These are phyloP conservation scores for Aurinia saxatilis DNA, from an alignment of 345 rosid species.

Conservation along the genomic window DNA sequence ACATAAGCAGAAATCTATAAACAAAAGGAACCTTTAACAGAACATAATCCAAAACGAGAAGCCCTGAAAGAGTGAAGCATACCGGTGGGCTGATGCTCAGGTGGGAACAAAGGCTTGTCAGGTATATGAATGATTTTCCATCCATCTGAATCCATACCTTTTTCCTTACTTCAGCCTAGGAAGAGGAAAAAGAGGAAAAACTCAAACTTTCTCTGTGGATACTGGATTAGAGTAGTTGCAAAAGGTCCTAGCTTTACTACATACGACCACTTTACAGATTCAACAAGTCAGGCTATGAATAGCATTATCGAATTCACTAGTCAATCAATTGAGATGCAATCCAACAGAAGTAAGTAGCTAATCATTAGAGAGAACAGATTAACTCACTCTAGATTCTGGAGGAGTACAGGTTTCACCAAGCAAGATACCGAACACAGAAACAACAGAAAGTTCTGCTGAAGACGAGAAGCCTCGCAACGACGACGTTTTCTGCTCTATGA, in stretches of 20 bases:
- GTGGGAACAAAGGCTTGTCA: constrained; percentile 41
- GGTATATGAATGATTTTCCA: constrained; percentile 53
- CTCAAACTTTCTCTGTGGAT: background rate
- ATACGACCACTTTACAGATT: background rate
- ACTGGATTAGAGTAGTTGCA: background rate
- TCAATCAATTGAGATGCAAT: background rate
- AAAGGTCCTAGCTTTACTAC: background rate
- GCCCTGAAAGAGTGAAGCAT: background rate
- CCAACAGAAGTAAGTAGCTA: background rate
- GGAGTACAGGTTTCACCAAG: background rate
- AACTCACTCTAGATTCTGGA: background rate
- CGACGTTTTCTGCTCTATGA: background rate
- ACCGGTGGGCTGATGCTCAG: constrained; percentile 61
- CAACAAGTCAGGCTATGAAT: background rate
- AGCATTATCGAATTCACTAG: background rate
- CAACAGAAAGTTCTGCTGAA: background rate
- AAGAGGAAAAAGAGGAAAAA: background rate
- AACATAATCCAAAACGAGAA: background rate
- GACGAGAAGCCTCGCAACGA: background rate
- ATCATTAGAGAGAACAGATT: background rate
- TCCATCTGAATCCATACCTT: constrained; percentile 12
- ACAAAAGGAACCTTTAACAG: background rate
- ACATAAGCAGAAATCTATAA: background rate
- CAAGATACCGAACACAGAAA: no score
- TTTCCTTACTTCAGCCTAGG: background rate